A percentile compares a stretch with the other conserved stretches of the same genome.
Conservation (phyloP, 1,284 basidiomycete species). For the Marasmius oreades region DNA sequence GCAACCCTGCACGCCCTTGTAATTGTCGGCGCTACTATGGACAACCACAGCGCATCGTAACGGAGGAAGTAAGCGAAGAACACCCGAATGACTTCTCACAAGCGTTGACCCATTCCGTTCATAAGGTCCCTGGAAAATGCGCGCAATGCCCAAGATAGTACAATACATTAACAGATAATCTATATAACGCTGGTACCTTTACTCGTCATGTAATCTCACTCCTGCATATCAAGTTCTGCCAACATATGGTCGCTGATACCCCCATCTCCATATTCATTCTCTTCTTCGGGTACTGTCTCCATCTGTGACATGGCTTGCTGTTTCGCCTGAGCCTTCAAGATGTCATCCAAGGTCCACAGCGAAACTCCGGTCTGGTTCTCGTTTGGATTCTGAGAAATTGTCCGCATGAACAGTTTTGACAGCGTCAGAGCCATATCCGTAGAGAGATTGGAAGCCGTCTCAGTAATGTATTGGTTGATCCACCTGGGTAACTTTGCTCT, state of each 20-base stretch:
- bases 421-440: constrained; percentile 98
- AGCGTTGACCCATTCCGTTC: constrained; percentile 9
- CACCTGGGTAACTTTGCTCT: constrained; percentile 95
- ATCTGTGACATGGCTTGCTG: constrained; percentile 57
- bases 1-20: constrained; percentile 32
- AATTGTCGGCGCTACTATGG: constrained; percentile 56
- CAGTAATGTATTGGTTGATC: constrained; percentile 99
- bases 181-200: constrained; percentile 10
- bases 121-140: constrained; percentile 42
- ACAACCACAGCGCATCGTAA: constrained; percentile 30
- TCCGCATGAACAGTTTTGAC: constrained; percentile 95
- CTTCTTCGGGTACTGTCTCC: constrained; percentile 45
- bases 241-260: constrained; percentile 70
- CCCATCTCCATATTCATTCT: constrained; percentile 66
- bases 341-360: constrained; percentile 89
- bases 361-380: constrained; percentile 94
- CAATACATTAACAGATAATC: constrained; percentile 2
- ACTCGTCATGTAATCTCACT: constrained; percentile 4
- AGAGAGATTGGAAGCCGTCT: constrained; percentile 94
- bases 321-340: constrained; percentile 78
- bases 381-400: constrained; percentile 95
- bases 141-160: constrained; percentile 29
- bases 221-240: constrained; percentile 48
- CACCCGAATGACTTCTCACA: background rate
- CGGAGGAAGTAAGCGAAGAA: constrained; percentile 30